Conservation (phyloP, 805 yeast genomes). For the Peterozyma xylosa region DNA sequence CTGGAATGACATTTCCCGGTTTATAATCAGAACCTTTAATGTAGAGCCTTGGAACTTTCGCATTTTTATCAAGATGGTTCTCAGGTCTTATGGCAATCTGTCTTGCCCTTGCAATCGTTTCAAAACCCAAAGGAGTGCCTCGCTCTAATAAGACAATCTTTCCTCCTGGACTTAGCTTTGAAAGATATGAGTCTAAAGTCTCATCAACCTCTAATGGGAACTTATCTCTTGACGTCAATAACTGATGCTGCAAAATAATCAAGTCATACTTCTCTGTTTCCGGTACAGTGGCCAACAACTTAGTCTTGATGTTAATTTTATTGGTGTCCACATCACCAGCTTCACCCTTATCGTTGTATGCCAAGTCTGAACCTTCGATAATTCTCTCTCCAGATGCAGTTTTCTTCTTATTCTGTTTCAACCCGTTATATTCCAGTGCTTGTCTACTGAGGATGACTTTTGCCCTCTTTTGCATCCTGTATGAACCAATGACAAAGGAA, state of each 20-base stretch:
- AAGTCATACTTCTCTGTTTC: constrained; percentile 58
- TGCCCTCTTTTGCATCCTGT: constrained; percentile 75
- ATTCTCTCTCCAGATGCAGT: constrained; percentile 17
- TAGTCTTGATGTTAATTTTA: constrained; percentile 45
- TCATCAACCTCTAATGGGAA: constrained; percentile 73
- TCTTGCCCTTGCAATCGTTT: constrained; percentile 81
- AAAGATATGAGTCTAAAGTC: constrained; percentile 49
- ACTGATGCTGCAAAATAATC: constrained; percentile 75
- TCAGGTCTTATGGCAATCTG: constrained; percentile 89
- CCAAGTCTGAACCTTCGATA: constrained; percentile 9
- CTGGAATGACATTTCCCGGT: constrained; percentile 28
- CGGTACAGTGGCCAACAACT: constrained; percentile 47
- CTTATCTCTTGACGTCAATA: constrained; percentile 48
- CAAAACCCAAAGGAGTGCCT: constrained; percentile 88
- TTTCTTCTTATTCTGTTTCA: constrained; percentile 15
- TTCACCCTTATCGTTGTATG: constrained; percentile 4
- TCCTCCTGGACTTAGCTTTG: constrained; percentile 69
- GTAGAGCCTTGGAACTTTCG: constrained; percentile 67
- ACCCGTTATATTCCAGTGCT: constrained; percentile 32
- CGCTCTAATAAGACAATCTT: constrained; percentile 74
- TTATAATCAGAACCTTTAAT: constrained; percentile 38
- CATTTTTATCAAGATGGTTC: constrained; percentile 41
- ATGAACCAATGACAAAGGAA: constrained; percentile 61
- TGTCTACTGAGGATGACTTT: constrained; percentile 70
- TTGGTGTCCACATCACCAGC: constrained; percentile 42